These are phyloP conservation scores for Debaryomyces singareniensis DNA, from an alignment of 1,139 yeast species.

Conservation along the genomic window DNA sequence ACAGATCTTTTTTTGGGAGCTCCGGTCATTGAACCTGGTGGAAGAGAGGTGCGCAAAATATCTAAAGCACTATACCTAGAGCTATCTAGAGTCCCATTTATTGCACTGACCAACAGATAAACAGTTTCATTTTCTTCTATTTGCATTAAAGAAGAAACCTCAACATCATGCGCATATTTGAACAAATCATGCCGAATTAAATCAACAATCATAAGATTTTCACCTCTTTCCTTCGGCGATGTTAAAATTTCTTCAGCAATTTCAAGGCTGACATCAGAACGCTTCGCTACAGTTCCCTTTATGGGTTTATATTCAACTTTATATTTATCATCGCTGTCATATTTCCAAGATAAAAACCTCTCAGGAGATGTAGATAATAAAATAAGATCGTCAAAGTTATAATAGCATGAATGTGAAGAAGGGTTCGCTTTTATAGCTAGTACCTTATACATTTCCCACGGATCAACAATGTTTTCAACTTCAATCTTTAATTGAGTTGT, in stretches of 20 bases:
- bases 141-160: slow-evolving; percentile 74
- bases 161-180: slow-evolving; percentile 59
- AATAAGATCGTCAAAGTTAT: slow-evolving; percentile 65
- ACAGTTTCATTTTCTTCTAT: slow-evolving; percentile 93
- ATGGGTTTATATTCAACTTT: slow-evolving; percentile 84
- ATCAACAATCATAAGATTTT: slow-evolving; percentile 95
- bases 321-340: slow-evolving; percentile 18
- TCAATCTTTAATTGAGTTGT: slow-evolving; percentile 70
- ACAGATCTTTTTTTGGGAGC: slow-evolving; percentile 96
- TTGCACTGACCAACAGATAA: slow-evolving; percentile 86
- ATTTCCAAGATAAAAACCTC: slow-evolving; percentile 77
- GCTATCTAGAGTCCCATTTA: slow-evolving; percentile 52
- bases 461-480: slow-evolving; percentile 36
- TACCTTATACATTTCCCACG: slow-evolving; percentile 80
- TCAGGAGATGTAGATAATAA: slow-evolving; percentile 92
- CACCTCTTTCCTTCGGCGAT: slow-evolving; percentile 93
- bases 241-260: slow-evolving; percentile 61
- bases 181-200: slow-evolving; percentile 87
- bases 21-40: slow-evolving; percentile 99
- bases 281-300: slow-evolving; percentile 86
- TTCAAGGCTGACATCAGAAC: slow-evolving; percentile 42
- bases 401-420: slow-evolving; percentile 83
- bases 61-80: slow-evolving; percentile 64
- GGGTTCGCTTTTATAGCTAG: slow-evolving; percentile 67
- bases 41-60: slow-evolving; percentile 68